Conservation (phyloP, 177 flowering plant species). For the Vitis hybrid region DNA sequence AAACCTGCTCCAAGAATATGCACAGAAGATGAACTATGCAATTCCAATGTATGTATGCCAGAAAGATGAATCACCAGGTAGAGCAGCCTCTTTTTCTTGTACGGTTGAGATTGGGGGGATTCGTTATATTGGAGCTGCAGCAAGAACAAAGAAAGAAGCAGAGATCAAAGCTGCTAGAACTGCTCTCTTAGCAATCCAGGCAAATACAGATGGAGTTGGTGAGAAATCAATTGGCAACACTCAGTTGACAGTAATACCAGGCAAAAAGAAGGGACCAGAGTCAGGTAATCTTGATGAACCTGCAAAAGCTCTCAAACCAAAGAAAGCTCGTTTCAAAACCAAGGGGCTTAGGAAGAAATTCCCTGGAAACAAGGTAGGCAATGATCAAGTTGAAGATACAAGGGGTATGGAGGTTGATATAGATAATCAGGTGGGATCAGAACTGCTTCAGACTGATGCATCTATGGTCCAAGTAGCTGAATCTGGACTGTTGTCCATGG, state of each 20-base stretch:
- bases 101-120: conserved; percentile 86
- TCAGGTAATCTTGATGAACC: conserved; percentile 23
- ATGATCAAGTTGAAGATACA: not conserved
- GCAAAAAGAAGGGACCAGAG: conserved; percentile 52
- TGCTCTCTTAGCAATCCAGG: conserved; percentile 75
- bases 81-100: conserved; percentile 40
- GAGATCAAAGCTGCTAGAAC: conserved; percentile 96
- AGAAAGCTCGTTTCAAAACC: conserved; percentile 50
- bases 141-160: conserved; percentile 91
- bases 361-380: conserved; percentile 12
- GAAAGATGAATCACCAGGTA: conserved; percentile 42
- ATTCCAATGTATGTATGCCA: conserved; percentile 71
- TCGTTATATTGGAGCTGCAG: conserved; percentile 77
- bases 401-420: not conserved
- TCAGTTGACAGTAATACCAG: conserved; percentile 68
- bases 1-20: conserved; percentile 93
- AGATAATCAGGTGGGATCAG: conserved; percentile 2
- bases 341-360: conserved; percentile 31
- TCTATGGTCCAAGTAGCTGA: conserved; percentile 7
- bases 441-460: conserved; percentile 3
- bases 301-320: conserved; percentile 48
- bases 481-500: not conserved
- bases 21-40: conserved; percentile 90
- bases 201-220: conserved; percentile 25
- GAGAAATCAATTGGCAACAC: conserved; percentile 22